Evolutionary conservation across 2,329 filamentous ascomycete genomes (phyloP).

Genomic region (Clonostachys sp.): DNA sequence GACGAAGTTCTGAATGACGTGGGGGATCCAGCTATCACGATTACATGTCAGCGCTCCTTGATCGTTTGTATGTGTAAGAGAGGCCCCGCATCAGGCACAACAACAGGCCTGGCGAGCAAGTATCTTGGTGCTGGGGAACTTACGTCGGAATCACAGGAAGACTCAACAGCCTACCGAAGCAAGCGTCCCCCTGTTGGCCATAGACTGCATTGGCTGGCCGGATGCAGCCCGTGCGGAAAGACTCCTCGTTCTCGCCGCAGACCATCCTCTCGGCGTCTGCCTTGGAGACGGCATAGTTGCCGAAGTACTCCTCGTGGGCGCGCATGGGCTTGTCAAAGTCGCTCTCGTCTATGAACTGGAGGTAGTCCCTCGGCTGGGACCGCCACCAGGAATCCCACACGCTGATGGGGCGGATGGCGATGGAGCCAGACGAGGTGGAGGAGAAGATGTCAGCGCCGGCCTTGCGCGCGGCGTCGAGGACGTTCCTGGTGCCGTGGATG

Average conservation of each 20-base stretch:
- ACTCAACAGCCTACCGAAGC: conserved; percentile 32
- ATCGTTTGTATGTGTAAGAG: no score
- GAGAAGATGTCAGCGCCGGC: conserved; percentile 45
- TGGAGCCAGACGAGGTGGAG: conserved; percentile 42
- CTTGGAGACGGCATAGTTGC: conserved; percentile 47
- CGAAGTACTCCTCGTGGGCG: conserved; percentile 34
- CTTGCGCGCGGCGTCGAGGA: conserved; percentile 38
- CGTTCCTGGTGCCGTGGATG: conserved; percentile 41
- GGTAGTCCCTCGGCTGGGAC: conserved; percentile 25
- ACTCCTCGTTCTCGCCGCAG: conserved; percentile 29
- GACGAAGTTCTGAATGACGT: conserved; percentile 41
- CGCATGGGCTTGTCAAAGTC: conserved; percentile 34
- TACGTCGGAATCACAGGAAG: neutral
- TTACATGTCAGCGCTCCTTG: no score
- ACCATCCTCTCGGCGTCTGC: conserved; percentile 45
- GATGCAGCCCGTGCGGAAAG: conserved; percentile 46
- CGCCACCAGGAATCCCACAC: conserved; percentile 22
- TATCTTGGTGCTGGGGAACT: conserved; percentile 10
- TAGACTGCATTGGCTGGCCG: conserved; percentile 50
- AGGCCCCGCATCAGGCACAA: no score
- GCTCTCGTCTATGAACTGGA: conserved; percentile 40
- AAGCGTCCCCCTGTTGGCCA: conserved; percentile 36
- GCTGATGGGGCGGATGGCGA: conserved; percentile 9
- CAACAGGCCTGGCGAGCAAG: conserved; percentile 10
- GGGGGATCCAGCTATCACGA: conserved; percentile 25